Evolutionary conservation across 1,284 basidiomycete species (phyloP).

Genomic region (Leucoagaricus sp.): DNA sequence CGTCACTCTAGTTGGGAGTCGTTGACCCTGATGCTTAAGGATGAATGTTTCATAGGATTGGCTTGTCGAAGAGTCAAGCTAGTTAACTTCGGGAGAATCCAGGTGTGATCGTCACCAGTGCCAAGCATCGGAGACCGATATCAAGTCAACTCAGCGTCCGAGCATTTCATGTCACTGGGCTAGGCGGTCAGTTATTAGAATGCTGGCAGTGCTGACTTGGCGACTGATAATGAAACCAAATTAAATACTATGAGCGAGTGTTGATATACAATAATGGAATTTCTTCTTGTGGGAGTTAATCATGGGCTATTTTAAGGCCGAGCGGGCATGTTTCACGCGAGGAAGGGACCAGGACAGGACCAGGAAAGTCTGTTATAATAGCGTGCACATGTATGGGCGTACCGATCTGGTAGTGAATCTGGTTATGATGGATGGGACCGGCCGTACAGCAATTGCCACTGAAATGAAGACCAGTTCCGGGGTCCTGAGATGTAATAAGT

Average conservation of each 20-base stretch:
- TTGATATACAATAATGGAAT: neutral
- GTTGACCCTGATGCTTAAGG: neutral
- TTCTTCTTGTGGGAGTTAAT: neutral
- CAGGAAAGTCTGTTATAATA: neutral
- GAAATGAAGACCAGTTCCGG: neutral
- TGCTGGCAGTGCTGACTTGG: neutral
- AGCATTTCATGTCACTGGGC: slow-evolving; percentile 1
- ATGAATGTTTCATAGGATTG: neutral
- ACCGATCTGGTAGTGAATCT: neutral
- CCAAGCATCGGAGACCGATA: neutral
- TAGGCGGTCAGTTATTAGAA: neutral
- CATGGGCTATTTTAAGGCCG: neutral
- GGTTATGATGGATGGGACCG: neutral
- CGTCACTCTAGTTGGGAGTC: neutral
- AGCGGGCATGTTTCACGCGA: neutral
- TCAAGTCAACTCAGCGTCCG: neutral
- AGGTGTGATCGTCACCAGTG: neutral
- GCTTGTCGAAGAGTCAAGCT: no score
- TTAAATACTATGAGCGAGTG: neutral
- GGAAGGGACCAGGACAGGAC: neutral
- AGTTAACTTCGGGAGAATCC: neutral
- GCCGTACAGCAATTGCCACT: neutral
- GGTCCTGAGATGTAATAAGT: neutral
- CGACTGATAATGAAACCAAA: neutral
- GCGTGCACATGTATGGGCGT: neutral